Evolutionary conservation across 1,284 basidiomycete genomes (phyloP).

Genomic region (Heterobasidion parviporum): DNA sequence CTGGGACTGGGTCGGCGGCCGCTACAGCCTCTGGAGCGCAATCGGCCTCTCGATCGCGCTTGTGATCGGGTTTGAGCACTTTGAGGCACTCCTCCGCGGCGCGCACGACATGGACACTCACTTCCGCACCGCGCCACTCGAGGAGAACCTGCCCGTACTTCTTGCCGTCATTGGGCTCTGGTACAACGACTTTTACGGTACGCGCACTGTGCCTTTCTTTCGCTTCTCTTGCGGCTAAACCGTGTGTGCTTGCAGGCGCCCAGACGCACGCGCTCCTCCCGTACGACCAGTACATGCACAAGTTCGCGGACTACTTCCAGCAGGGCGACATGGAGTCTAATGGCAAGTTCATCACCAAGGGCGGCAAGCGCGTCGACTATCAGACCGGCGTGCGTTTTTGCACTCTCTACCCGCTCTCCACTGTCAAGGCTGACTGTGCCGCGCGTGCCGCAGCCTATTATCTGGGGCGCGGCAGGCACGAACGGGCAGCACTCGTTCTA

Average conservation of each 20-base stretch:
- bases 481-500: conserved; percentile 99
- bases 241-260: conserved; percentile 38
- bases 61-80: conserved; percentile 91
- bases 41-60: conserved; percentile 95
- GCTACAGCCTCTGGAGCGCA: conserved; percentile 97
- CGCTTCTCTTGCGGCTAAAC: background rate
- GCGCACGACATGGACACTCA: conserved; percentile 98
- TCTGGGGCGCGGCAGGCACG: conserved; percentile 97
- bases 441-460: conserved; percentile 67
- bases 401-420: background rate
- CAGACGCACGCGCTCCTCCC: conserved; percentile 94
- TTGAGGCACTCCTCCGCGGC: conserved; percentile 83
- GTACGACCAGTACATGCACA: conserved; percentile 98
- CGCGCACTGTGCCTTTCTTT: conserved; percentile 9
- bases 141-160: conserved; percentile 90
- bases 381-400: conserved; percentile 80
- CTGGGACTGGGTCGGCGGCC: conserved; percentile 99
- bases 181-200: conserved; percentile 98
- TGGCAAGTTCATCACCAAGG: conserved; percentile 94
- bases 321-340: conserved; percentile 99
- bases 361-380: conserved; percentile 87
- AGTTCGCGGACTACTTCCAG: conserved; percentile 99
- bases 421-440: background rate
- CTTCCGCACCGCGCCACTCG: conserved; percentile 83
- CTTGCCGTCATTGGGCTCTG: conserved; percentile 91